phyloP scores from a whole-genome alignment of 192 early-diverging fungal species.

The Entrophospora sp. region DNA sequence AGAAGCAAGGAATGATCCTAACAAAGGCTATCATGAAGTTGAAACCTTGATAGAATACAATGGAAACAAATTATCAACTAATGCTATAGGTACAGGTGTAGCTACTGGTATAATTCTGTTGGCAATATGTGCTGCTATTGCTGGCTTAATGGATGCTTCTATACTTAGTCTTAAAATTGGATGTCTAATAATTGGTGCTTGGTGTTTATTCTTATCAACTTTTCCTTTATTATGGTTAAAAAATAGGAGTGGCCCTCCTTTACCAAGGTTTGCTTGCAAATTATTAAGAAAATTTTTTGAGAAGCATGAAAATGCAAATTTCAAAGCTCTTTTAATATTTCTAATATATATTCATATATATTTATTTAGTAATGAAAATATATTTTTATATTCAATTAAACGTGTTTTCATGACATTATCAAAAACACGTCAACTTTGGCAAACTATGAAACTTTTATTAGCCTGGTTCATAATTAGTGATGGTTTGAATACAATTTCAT shows the following conservation, averaged over 20 bases:
- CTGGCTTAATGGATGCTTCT: constrained; percentile 21
- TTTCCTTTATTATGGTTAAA: constrained; percentile 31
- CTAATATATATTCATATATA: not conserved
- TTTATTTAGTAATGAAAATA: constrained; percentile 26
- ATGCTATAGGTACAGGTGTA: constrained; percentile 31
- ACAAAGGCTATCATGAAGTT: constrained; percentile 10
- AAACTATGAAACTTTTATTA: constrained; percentile 55
- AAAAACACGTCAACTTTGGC: constrained; percentile 38
- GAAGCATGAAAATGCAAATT: no score
- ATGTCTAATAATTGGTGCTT: constrained; percentile 35
- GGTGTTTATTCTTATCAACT: constrained; percentile 41
- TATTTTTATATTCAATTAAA: constrained; percentile 35
- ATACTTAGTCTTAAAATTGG: constrained; percentile 32
- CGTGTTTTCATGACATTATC: constrained; percentile 28
- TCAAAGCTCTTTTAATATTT: not conserved
- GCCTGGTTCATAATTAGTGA: constrained; percentile 69
- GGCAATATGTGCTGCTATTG: constrained; percentile 29
- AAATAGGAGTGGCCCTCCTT: constrained; percentile 32
- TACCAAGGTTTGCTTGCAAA: no score
- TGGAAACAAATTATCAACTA: constrained; percentile 34
- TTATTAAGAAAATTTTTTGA: no score
- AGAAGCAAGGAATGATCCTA: not conserved
- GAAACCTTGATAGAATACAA: constrained; percentile 20
- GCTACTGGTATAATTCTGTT: constrained; percentile 27
- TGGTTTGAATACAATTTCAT: constrained; percentile 48